Percentiles rank a stretch among this genome's conserved stretches.
Conservation (phyloP, 2,329 filamentous ascomycete genomes). For the Madurella mycetomatis region DNA sequence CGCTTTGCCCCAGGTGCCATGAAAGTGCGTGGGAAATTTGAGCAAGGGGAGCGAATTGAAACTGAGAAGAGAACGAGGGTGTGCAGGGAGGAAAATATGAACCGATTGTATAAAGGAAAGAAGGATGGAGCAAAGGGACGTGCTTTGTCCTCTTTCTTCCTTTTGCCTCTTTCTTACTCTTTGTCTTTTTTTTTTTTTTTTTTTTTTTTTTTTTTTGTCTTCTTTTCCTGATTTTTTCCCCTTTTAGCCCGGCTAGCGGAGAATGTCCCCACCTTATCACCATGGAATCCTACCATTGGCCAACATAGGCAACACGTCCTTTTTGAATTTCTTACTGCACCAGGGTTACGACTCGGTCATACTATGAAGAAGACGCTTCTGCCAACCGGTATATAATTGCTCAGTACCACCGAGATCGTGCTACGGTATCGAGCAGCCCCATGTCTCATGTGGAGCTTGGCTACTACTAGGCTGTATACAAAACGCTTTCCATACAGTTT, state of each 20-base stretch:
- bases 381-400: too few species aligned
- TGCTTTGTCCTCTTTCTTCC: slow-evolving; percentile 17
- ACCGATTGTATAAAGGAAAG: slow-evolving; percentile 11
- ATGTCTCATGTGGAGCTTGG: too few species aligned
- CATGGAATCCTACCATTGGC: too few species aligned
- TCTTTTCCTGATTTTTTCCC: not conserved
- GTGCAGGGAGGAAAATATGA: slow-evolving; percentile 7
- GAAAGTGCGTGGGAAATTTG: not conserved
- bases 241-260: slow-evolving; percentile 6
- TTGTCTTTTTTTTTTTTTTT: slow-evolving; percentile 6
- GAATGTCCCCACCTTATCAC: not conserved
- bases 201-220: slow-evolving; percentile 15
- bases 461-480: too few species aligned
- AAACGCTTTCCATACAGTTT: too few species aligned
- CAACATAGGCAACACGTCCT: too few species aligned
- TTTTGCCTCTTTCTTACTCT: slow-evolving; percentile 13
- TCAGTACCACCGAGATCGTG: too few species aligned
- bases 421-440: too few species aligned
- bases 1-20: too few species aligned
- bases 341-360: too few species aligned
- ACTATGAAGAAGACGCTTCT: too few species aligned
- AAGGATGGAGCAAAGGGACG: slow-evolving; percentile 8
- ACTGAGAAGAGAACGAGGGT: slow-evolving; percentile 1
- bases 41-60: not conserved
- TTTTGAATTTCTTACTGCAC: too few species aligned